phyloP scores from a whole-genome alignment of 805 yeast genomes.

The Ogataea pilisensis region DNA sequence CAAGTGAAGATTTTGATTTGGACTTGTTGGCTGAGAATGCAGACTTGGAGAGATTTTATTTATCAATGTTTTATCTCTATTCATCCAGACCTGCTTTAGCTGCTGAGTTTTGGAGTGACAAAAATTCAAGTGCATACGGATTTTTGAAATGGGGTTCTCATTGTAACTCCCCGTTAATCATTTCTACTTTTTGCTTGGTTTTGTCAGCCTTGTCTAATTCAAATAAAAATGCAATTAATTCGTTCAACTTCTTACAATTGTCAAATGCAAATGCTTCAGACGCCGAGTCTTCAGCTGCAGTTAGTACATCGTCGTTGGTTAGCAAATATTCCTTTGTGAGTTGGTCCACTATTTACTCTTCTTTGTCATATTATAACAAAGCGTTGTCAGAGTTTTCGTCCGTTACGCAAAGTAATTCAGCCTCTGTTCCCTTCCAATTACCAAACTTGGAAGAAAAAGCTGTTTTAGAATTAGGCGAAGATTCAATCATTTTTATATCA shows the following conservation, averaged over 20 bases:
- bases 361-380: constrained; percentile 29
- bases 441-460: constrained; percentile 10
- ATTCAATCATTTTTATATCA: constrained; percentile 67
- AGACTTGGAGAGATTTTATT: constrained; percentile 82
- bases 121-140: constrained; percentile 64
- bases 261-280: constrained; percentile 22
- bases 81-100: constrained; percentile 56
- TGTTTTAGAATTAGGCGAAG: constrained; percentile 68
- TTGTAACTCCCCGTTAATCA: constrained; percentile 69
- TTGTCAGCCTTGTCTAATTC: constrained; percentile 70
- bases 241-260: constrained; percentile 44
- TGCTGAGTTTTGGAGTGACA: constrained; percentile 63
- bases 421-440: constrained; percentile 3
- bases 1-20: constrained; percentile 49
- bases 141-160: constrained; percentile 88
- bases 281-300: constrained; percentile 7
- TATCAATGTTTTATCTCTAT: constrained; percentile 69
- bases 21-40: constrained; percentile 69
- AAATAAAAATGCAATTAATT: constrained; percentile 47
- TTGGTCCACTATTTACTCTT: constrained; percentile 35
- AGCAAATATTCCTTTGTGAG: constrained; percentile 29
- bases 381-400: constrained; percentile 19
- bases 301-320: constrained; percentile 17
- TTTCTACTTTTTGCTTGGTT: constrained; percentile 77
- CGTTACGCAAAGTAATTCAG: neutral